Evolutionary conservation across 2,329 filamentous ascomycete genomes (phyloP).

Genomic region (Nothopassalora personata): DNA sequence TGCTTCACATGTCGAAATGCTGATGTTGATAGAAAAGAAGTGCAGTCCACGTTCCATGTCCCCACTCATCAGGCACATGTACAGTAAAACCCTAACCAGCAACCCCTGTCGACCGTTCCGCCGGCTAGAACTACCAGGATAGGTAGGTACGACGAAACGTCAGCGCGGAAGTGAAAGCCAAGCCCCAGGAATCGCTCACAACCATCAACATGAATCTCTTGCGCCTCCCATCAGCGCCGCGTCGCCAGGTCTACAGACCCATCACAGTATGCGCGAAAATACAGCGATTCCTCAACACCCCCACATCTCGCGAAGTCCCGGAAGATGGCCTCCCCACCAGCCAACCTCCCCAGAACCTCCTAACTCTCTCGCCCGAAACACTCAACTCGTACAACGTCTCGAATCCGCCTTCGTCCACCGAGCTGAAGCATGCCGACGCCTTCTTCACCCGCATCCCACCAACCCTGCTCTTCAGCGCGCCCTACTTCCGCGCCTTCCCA

Average conservation of each 20-base stretch:
- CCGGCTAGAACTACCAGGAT: not conserved
- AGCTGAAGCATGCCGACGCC: conserved; percentile 38
- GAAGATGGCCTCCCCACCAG: conserved; percentile 3
- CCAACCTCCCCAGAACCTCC: too few relatives aligned
- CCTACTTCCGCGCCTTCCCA: conserved; percentile 56
- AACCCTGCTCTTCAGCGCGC: conserved; percentile 55
- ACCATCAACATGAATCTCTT: conserved; percentile 24
- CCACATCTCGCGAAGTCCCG: not conserved
- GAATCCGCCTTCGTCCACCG: conserved; percentile 27
- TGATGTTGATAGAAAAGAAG: conserved; percentile 24
- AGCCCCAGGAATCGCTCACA: not conserved
- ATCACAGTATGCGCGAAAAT: conserved; percentile 3
- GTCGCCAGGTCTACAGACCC: conserved; percentile 9
- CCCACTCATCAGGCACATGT: not conserved
- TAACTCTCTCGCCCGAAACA: conserved; percentile 26
- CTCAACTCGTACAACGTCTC: conserved; percentile 32
- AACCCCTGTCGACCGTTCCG: not conserved
- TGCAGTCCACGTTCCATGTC: conserved; percentile 1
- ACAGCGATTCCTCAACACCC: conserved; percentile 1
- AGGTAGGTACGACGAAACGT: not conserved
- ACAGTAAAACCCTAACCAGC: not conserved
- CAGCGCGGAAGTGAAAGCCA: not conserved
- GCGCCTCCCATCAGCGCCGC: conserved; percentile 23
- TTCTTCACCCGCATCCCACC: conserved; percentile 48
- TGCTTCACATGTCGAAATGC: conserved; percentile 10